Evolutionary conservation across 345 rosid species (phyloP), one percentile per base, ranked within the genome.

Genomic region (Aquilaria malaccensis): DNA sequence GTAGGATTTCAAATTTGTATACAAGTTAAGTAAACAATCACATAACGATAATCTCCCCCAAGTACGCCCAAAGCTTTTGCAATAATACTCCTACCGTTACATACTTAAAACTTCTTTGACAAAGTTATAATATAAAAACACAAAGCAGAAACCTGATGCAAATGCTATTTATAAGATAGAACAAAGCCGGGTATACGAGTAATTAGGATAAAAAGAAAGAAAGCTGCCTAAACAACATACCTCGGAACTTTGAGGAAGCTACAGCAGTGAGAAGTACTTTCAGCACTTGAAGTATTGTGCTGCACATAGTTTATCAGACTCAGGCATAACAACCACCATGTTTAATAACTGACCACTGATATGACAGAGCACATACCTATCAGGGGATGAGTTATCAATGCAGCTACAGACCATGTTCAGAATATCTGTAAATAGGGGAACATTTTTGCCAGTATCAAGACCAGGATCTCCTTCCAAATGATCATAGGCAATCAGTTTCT

Each of bases 381-480:
- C 99, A 67, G 91, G 87, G 48, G 97, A 86, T 60, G 97, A 94
- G 76, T 88, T 90, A 77, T 94, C 99, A 31, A 90, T 79, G 70
- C 92, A 90, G 72, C 80, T 72, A 74, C 99, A 90, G 63, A 82
- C 91, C 96, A 94, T 81, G 75, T 80, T 88, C 74, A 90, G 77
- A 74, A 86, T 83, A 60, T 94, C 97, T 2, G 99, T 85, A 71
- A 94, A 94, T 64, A 88, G 74, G 48, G 86, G 83, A 53, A 72
- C 80, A 68, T 88, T 86, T 77, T 83, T 88, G 47, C 99, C 99
- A 45, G 91, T 89, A 67, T 85, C 96, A 66, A 90, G 75, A 55
- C 99, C 97, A 54, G 95, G 99, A 86, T 91, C 97, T 63, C 96
- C 99, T 83, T 91, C 97, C 62, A 90, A 70, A 72, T 94, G 99